Conservation (phyloP, 768 basidiomycete genomes). For the Rubroboletus pulcherrimus region DNA sequence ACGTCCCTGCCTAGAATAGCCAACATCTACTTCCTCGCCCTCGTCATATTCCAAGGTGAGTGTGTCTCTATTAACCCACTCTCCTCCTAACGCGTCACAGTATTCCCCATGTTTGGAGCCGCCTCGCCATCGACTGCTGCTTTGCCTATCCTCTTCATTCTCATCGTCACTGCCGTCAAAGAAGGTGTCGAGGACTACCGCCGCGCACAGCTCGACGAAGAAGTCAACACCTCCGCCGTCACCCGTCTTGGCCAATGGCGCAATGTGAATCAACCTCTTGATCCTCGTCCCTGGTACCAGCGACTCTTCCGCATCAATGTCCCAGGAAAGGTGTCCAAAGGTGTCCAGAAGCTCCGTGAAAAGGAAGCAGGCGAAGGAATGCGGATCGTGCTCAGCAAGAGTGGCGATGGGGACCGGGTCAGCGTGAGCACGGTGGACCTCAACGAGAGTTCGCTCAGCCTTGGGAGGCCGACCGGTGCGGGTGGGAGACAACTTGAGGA, state of each 20-base stretch:
- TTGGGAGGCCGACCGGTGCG: slow-evolving; percentile 35
- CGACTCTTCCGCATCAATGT: slow-evolving; percentile 64
- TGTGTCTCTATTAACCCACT: background rate
- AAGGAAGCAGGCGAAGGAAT: slow-evolving; percentile 70
- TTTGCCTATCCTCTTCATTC: slow-evolving; percentile 82
- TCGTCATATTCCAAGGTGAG: slow-evolving; percentile 79
- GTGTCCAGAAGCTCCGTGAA: slow-evolving; percentile 81
- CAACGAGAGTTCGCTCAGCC: slow-evolving; percentile 42
- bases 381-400: slow-evolving; percentile 56
- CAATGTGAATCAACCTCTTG: slow-evolving; percentile 83
- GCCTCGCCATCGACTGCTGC: slow-evolving; percentile 77
- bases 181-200: slow-evolving; percentile 96
- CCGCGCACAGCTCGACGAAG: slow-evolving; percentile 81
- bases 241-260: slow-evolving; percentile 87
- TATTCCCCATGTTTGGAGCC: slow-evolving; percentile 90
- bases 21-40: slow-evolving; percentile 85
- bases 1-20: slow-evolving; percentile 53
- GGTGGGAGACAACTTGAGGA: slow-evolving; percentile 58
- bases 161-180: slow-evolving; percentile 88
- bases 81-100: slow-evolving; percentile 34
- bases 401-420: slow-evolving; percentile 28
- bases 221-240: slow-evolving; percentile 91
- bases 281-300: slow-evolving; percentile 74
- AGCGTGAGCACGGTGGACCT: slow-evolving; percentile 46
- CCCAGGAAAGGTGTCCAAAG: slow-evolving; percentile 77